Base-by-base conservation (phyloP, 2,329 filamentous ascomycete genomes). In the Magnaporthiopsis poae region DNA sequence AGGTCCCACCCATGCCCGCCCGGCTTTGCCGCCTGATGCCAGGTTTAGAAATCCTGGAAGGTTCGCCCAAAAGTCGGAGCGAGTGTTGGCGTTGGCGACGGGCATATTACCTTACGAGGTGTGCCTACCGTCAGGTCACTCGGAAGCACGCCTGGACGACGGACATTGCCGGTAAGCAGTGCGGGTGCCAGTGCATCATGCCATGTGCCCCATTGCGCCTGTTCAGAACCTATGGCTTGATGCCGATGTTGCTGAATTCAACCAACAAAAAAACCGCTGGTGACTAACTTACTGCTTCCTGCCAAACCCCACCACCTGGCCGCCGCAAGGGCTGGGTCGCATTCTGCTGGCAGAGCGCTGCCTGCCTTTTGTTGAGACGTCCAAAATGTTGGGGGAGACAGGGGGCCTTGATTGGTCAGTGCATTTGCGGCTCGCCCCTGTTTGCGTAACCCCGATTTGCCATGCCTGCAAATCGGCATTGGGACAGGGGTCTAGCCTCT, bases 331-430 rank as follows among this genome's bases (percentile, higher is more conserved):
- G 39, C 39, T 13, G 35, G 35, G 35, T 36, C 11, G 3, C 15
- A 2, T 8, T 21, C 39, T 21, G 39, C 39, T 56, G 46, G 21
- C 46, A 56, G 9, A 56, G 46, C 46, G 46, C 21, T 29, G 46
- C 52, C 27, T 35, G 12, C 62, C 60, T 67, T 67, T 67, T 67
- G 66, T 67, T 67, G 66, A 62, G 66, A 59, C 27, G 52, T 36
- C 33, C n/a, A 59, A 67, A 65, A 60, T 67, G 66, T 67, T 67
- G 66, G 66, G 66, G 62, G 39, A 65, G 66, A n/a, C 35, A 13
- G 46, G 46, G 46, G n/a, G 7, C 13, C n/a, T 18, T 62, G 60
- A 66, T 66, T 66, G 65, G 65, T 29, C 65, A 56, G 27, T 36
- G 29, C 21, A n/a, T 15, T 65, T 65, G 64, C 25, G 12, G 46